Base-by-base conservation (phyloP, 768 basidiomycete genomes). In the Tylopilus vinaceipallidus region DNA sequence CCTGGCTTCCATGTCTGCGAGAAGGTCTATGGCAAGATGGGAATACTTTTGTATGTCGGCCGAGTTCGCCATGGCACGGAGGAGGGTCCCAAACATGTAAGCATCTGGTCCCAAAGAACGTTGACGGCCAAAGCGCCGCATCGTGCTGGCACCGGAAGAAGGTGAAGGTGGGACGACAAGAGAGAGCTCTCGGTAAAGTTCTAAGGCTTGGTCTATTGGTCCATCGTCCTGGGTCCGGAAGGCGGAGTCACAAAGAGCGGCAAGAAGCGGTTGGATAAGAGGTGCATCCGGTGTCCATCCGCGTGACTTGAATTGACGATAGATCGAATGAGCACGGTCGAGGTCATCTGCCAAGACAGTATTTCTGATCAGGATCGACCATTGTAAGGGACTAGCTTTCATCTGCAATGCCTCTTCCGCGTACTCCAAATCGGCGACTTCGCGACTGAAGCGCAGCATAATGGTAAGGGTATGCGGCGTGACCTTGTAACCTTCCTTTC, bases 1-100 rank as follows among this genome's bases (percentile, higher is more conserved):
- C 29, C 80, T 77, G 4, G 58, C 47, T 36, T 80, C 73, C 82
- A 94, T 88, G 55, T 91, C 88, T 33, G 78, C 73, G 16, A 91
- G 56, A 22, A 94, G 71, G 9, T 72, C 64, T 30, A 76, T 56
- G 0, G 78, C 76, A 7, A 75, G 63, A 5, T 74, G 70, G 50
- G 75, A 70, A 54, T 82, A 80, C 50, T 78, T 78, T 47, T 64
- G 51, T n/a, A 70, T 58, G 42, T 81, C 71, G 22, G 80, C 75
- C 3, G 73, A 67, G 41, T 68, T 67, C 22, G 67, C 64, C 39
- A 83, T 64, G 9, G 75, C 76, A 6, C 76, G 77, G 13, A 84
- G 67, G 27, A 85, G 68, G 13, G 68, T 71, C 35, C 79, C 74
- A 57, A 82, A 89, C 36, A 87, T 74, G 35, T 73, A 70, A 17